Conservation (phyloP, 2,329 filamentous ascomycete species). For the Colletotrichum phormii region DNA sequence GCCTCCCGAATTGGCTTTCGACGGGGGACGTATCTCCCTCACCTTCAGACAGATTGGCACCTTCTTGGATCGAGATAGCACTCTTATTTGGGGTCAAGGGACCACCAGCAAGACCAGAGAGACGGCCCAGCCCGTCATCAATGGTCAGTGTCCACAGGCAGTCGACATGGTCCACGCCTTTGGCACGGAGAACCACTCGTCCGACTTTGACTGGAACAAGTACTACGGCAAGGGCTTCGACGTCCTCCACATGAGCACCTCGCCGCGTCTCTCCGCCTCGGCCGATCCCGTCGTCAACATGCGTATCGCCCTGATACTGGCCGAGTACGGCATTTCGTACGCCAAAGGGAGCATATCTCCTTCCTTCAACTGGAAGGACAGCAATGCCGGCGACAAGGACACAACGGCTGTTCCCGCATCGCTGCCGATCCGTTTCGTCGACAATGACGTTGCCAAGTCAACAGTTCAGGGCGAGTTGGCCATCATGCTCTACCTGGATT, state of each 20-base stretch:
- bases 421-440: constrained; percentile 61
- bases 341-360: constrained; percentile 57
- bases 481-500: constrained; percentile 72
- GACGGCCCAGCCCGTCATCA: constrained; percentile 72
- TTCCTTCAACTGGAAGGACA: constrained; percentile 43
- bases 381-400: constrained; percentile 16
- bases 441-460: constrained; percentile 63
- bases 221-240: constrained; percentile 87
- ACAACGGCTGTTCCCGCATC: constrained; percentile 39
- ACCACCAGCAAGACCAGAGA: constrained; percentile 75
- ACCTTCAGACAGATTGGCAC: constrained; percentile 93
- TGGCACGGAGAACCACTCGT: constrained; percentile 83
- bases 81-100: constrained; percentile 91
- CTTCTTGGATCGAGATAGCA: constrained; percentile 75
- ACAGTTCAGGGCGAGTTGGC: constrained; percentile 61
- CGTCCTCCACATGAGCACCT: constrained; percentile 74
- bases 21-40: constrained; percentile 85
- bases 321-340: constrained; percentile 58
- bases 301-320: constrained; percentile 62
- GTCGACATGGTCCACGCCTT: constrained; percentile 82
- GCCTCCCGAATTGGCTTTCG: constrained; percentile 75
- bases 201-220: constrained; percentile 78
- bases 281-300: constrained; percentile 60
- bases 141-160: constrained; percentile 75
- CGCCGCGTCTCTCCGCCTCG: constrained; percentile 63